Evolutionary conservation across 106 monocot species (phyloP).

Genomic region (Phalaenopsis equestris): DNA sequence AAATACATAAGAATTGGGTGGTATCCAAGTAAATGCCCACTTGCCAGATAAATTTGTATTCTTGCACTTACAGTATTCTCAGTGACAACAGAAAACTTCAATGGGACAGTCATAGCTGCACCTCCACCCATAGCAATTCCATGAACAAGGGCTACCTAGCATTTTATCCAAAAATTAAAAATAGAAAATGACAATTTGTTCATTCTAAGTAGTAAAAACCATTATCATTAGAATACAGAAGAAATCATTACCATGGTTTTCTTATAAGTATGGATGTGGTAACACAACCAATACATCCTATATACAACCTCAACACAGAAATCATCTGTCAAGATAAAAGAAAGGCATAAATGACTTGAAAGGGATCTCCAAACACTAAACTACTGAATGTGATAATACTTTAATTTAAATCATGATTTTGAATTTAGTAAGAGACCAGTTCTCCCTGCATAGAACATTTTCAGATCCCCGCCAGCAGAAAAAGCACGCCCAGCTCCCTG

Average conservation of each 20-base stretch:
- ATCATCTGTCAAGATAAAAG: constrained; percentile 30
- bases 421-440: constrained; percentile 24
- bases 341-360: not conserved
- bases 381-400: too few relatives aligned
- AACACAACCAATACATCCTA: constrained; percentile 95
- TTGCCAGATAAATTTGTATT: not conserved
- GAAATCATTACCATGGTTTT: constrained; percentile 50
- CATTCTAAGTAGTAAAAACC: not conserved
- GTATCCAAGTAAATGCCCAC: too few relatives aligned
- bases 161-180: too few relatives aligned
- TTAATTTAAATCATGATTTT: not conserved
- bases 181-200: not conserved
- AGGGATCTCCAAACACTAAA: not conserved
- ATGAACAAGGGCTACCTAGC: constrained; percentile 76
- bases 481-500: constrained; percentile 83
- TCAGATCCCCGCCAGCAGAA: constrained; percentile 86
- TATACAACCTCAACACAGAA: constrained; percentile 82
- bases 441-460: constrained; percentile 81
- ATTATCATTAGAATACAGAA: not conserved
- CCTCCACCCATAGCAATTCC: constrained; percentile 94
- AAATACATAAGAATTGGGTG: too few relatives aligned
- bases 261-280: constrained; percentile 90
- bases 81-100: constrained; percentile 78
- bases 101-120: constrained; percentile 54
- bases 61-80: constrained; percentile 70